Evolutionary conservation across 768 basidiomycete genomes (phyloP).

Genomic region (Tephrocybe sp.): DNA sequence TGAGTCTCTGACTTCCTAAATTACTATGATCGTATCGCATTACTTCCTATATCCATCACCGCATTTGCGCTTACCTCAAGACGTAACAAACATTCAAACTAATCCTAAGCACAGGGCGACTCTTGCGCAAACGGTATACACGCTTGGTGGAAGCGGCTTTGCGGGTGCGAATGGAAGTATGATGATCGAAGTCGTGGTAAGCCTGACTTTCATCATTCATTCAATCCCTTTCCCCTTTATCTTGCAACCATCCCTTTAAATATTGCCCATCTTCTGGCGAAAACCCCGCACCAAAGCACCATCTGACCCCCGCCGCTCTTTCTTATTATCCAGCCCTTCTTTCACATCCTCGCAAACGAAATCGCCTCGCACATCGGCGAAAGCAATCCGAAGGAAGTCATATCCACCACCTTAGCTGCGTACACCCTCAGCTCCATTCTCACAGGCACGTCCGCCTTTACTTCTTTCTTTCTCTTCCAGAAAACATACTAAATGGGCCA

Average conservation of each 20-base stretch:
- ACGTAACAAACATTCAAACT: background rate
- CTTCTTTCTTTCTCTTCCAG: background rate
- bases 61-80: background rate
- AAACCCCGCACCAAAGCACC: background rate
- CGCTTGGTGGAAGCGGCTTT: slow-evolving; percentile 85
- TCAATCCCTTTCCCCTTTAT: background rate
- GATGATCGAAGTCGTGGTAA: slow-evolving; percentile 98
- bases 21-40: background rate
- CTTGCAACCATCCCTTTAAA: background rate
- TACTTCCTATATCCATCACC: background rate
- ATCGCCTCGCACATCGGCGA: slow-evolving; percentile 76
- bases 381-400: slow-evolving; percentile 63
- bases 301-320: background rate
- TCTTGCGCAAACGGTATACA: slow-evolving; percentile 82
- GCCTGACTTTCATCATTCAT: slow-evolving; percentile 24
- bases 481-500: background rate
- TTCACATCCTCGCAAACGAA: slow-evolving; percentile 83
- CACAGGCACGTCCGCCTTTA: slow-evolving; percentile 56
- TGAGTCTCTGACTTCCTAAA: slow-evolving; percentile 28
- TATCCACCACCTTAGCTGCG: slow-evolving; percentile 91
- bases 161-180: slow-evolving; percentile 90
- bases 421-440: slow-evolving; percentile 86
- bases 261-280: background rate
- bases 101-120: slow-evolving; percentile 54
- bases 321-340: slow-evolving; percentile 79